These are phyloP conservation scores for Ailanthus altissimus DNA, from an alignment of 345 rosid genomes.

Conservation along the genomic window DNA sequence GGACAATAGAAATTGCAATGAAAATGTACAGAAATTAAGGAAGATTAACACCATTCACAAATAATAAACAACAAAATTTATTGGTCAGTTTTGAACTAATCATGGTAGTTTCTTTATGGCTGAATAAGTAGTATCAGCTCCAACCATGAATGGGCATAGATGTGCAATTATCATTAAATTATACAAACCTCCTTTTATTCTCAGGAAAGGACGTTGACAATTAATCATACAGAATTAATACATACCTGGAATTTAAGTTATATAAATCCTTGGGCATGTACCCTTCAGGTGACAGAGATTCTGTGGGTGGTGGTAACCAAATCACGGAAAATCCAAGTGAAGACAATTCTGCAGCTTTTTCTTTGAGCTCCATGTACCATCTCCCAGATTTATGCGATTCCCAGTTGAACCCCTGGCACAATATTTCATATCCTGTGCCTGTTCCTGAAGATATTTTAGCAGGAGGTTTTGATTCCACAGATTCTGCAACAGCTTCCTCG, in stretches of 20 bases:
- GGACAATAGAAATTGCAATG: neutral
- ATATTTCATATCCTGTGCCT: conserved; percentile 81
- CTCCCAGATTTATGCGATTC: conserved; percentile 89
- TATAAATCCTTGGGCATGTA: conserved; percentile 96
- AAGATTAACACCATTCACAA: neutral
- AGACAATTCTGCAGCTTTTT: conserved; percentile 67
- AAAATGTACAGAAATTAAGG: neutral
- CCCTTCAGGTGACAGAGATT: conserved; percentile 98
- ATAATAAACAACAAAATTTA: conserved; percentile 3
- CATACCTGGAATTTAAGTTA: conserved; percentile 89
- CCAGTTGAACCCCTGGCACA: conserved; percentile 98
- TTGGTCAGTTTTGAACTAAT: neutral
- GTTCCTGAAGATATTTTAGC: conserved; percentile 67
- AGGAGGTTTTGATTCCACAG: conserved; percentile 43
- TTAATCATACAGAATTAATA: conserved; percentile 1
- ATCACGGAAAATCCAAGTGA: conserved; percentile 81
- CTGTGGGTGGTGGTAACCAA: conserved; percentile 98
- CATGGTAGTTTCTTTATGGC: neutral
- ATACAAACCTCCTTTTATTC: neutral
- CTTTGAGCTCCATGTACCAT: conserved; percentile 83
- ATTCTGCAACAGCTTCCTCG: conserved; percentile 50
- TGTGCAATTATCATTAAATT: neutral
- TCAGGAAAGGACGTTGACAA: conserved; percentile 2
- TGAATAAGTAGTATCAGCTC: neutral
- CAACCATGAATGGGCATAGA: conserved; percentile 10